phyloP scores from a whole-genome alignment of 2,329 filamentous ascomycete genomes.

The Fusarium brachygibbosum region DNA sequence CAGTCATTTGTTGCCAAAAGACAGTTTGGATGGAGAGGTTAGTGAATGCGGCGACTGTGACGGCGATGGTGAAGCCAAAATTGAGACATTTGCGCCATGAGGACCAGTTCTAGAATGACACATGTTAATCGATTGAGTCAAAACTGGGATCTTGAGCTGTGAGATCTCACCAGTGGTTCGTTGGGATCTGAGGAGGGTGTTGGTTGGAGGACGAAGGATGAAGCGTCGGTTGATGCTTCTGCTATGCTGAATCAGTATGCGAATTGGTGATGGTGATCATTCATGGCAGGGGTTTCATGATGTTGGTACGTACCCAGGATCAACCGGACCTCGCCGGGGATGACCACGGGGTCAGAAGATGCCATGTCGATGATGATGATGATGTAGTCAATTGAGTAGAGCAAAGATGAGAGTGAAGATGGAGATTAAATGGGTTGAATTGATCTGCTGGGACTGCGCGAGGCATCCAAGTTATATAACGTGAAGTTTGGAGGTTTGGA shows the following conservation, averaged over 20 bases:
- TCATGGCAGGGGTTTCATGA: not conserved
- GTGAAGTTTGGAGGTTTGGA: not conserved
- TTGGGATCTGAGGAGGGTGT: conserved; percentile 50
- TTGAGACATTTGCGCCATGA: conserved; percentile 51
- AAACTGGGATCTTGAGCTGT: fast-evolving
- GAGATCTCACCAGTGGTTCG: conserved; percentile 49
- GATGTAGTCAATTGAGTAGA: not conserved
- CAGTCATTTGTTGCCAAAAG: conserved; percentile 54
- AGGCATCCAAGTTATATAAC: conserved; percentile 4
- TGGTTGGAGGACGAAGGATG: conserved; percentile 38
- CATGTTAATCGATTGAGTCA: fast-evolving
- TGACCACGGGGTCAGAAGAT: conserved; percentile 5
- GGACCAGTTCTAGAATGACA: conserved; percentile 48
- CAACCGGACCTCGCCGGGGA: conserved; percentile 39
- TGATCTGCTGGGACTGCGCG: not conserved
- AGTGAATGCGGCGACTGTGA: conserved; percentile 50
- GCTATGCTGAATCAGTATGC: conserved; percentile 13
- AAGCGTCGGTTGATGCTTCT: conserved; percentile 34
- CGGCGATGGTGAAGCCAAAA: conserved; percentile 46
- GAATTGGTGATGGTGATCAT: not conserved
- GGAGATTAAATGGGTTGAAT: not conserved
- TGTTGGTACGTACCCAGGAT: conserved; percentile 34
- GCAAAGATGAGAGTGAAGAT: not conserved
- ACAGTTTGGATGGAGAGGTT: conserved; percentile 46
- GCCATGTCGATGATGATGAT: conserved; percentile 25